A percentile compares a stretch with the other conserved stretches of the same genome.
These are phyloP conservation scores for Calonectria naviculata DNA, from an alignment of 2,329 filamentous ascomycete genomes.

Conservation along the genomic window DNA sequence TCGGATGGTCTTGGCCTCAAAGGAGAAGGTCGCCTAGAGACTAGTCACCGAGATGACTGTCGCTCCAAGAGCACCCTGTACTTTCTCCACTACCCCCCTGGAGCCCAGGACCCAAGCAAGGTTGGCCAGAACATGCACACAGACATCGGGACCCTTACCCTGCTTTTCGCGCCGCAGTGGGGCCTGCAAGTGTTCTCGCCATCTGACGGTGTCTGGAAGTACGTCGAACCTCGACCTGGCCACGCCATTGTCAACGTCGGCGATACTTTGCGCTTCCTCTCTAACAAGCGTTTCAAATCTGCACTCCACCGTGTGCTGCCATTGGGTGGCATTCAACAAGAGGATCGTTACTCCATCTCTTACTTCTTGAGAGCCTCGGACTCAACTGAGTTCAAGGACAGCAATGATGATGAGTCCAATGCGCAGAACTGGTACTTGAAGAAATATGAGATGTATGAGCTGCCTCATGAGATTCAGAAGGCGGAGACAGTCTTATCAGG, in stretches of 20 bases:
- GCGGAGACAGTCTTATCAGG: neutral
- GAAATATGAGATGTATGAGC: constrained; percentile 12
- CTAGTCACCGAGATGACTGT: neutral
- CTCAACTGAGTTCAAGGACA: constrained; percentile 20
- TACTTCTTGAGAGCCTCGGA: constrained; percentile 21
- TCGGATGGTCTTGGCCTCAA: neutral
- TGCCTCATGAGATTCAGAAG: neutral
- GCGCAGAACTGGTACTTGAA: constrained; percentile 17
- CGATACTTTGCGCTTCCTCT: neutral
- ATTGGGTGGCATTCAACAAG: constrained; percentile 5
- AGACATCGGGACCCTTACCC: neutral
- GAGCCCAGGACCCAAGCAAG: constrained; percentile 1
- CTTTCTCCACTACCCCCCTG: neutral
- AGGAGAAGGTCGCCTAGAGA: neutral
- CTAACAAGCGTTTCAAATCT: neutral
- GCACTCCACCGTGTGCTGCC: neutral
- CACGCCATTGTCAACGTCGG: neutral
- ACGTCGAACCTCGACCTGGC: neutral
- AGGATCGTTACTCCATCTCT: constrained; percentile 20
- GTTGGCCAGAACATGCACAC: constrained; percentile 14
- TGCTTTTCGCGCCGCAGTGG: neutral
- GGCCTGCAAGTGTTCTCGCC: neutral
- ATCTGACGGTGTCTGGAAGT: neutral
- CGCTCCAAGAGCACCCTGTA: constrained; percentile 5
- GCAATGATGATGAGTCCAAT: constrained; percentile 17